phyloP scores from a whole-genome alignment of 306 rosid genomes.

The Sicyos edulis region DNA sequence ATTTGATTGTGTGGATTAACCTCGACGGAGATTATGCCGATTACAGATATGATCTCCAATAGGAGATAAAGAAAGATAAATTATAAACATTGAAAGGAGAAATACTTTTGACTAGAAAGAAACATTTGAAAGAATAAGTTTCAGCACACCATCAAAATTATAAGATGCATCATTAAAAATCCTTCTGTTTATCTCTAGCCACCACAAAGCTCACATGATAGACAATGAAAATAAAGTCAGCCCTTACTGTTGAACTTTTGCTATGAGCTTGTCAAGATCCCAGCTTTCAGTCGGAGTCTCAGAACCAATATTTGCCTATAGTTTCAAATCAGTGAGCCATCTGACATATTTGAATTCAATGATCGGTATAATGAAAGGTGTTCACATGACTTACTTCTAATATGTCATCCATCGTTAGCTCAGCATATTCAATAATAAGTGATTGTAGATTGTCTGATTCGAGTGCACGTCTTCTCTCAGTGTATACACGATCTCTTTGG shows the following conservation, averaged over 20 bases:
- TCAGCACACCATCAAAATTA: too few relatives aligned
- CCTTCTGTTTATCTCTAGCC: too few relatives aligned
- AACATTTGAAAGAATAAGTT: too few relatives aligned
- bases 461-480: constrained; percentile 95
- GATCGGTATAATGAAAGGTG: constrained; percentile 1
- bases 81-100: too few relatives aligned
- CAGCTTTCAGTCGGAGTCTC: constrained; percentile 83
- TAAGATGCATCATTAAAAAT: too few relatives aligned
- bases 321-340: constrained; percentile 9
- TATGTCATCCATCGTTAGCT: constrained; percentile 92
- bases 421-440: constrained; percentile 90
- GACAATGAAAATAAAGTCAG: constrained; percentile 27
- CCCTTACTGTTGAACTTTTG: constrained; percentile 92
- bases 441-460: constrained; percentile 72
- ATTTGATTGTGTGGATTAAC: too few relatives aligned
- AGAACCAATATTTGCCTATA: constrained; percentile 87
- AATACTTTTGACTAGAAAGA: too few relatives aligned
- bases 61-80: too few relatives aligned
- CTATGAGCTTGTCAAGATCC: constrained; percentile 87
- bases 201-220: background rate
- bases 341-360: constrained; percentile 8
- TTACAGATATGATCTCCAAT: too few relatives aligned
- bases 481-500: constrained; percentile 90
- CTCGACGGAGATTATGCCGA: too few relatives aligned
- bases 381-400: constrained; percentile 45